Conservation (phyloP, 2,329 filamentous ascomycete genomes). For the Biscogniauxia marginata region DNA sequence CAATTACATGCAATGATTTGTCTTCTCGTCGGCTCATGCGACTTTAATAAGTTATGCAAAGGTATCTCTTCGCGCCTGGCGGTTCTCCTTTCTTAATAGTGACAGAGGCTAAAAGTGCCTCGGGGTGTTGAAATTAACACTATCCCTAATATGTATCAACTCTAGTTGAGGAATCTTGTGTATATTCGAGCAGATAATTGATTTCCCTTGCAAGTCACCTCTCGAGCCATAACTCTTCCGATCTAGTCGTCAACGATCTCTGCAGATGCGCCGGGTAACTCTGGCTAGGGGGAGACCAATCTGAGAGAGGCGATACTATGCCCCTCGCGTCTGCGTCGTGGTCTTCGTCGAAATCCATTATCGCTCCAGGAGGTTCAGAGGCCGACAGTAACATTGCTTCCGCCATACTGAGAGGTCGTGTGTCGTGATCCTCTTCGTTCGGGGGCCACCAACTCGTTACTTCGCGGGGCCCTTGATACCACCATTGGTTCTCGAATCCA, state of each 20-base stretch:
- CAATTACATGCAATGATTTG: background rate
- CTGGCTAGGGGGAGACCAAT: conserved; percentile 26
- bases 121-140: background rate
- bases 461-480: conserved; percentile 47
- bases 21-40: background rate
- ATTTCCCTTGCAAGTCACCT: conserved; percentile 11
- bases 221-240: conserved; percentile 40
- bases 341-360: conserved; percentile 17
- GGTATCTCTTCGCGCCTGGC: background rate
- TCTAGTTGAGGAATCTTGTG: background rate
- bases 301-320: conserved; percentile 40
- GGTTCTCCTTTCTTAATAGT: background rate
- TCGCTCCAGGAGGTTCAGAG: conserved; percentile 20
- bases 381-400: conserved; percentile 27
- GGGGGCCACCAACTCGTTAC: conserved; percentile 20
- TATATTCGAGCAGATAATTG: background rate
- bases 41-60: background rate
- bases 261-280: conserved; percentile 24
- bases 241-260: conserved; percentile 40
- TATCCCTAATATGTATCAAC: background rate
- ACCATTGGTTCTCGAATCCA: conserved; percentile 58
- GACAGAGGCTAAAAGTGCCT: background rate
- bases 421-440: conserved; percentile 21
- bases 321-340: conserved; percentile 12
- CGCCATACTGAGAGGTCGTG: conserved; percentile 24